Conservation (phyloP, 2,329 filamentous ascomycete species). For the Rasamsonia emersonii region DNA sequence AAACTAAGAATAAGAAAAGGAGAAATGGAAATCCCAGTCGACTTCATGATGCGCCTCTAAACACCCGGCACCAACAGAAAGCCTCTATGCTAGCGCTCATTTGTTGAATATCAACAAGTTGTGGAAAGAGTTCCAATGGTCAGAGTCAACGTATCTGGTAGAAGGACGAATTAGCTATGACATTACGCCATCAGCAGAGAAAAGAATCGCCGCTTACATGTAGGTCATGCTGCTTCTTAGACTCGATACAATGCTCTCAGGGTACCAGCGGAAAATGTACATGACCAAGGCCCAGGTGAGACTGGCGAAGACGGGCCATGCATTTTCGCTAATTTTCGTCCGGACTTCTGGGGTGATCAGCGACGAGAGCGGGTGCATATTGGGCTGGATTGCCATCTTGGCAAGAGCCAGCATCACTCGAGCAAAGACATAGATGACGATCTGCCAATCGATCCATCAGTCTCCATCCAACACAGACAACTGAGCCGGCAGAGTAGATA, state of each 20-base stretch:
- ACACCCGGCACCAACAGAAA: slow-evolving; percentile 4
- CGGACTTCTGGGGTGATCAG: slow-evolving; percentile 38
- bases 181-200: slow-evolving; percentile 1
- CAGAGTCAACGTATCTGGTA: slow-evolving; percentile 68
- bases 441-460: slow-evolving; percentile 48
- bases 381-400: slow-evolving; percentile 66
- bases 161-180: slow-evolving; percentile 3
- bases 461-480: neutral
- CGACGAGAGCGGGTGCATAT: slow-evolving; percentile 31
- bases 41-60: slow-evolving; percentile 5
- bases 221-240: slow-evolving; percentile 94
- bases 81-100: slow-evolving; percentile 21
- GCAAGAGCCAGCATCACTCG: slow-evolving; percentile 78
- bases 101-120: slow-evolving; percentile 83
- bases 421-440: slow-evolving; percentile 96
- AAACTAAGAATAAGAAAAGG: too few relatives aligned
- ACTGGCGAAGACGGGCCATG: slow-evolving; percentile 88
- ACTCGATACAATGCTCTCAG: slow-evolving; percentile 83
- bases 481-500: neutral
- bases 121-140: slow-evolving; percentile 78
- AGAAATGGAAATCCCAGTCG: too few relatives aligned
- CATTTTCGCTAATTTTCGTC: slow-evolving; percentile 54
- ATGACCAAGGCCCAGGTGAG: slow-evolving; percentile 90
- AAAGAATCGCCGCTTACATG: slow-evolving; percentile 56
- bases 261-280: slow-evolving; percentile 89